Evolutionary conservation across 2,329 filamentous ascomycete genomes (phyloP), one percentile per base, ranked within the genome.

Genomic region (Ophiosphaerella korrae): DNA sequence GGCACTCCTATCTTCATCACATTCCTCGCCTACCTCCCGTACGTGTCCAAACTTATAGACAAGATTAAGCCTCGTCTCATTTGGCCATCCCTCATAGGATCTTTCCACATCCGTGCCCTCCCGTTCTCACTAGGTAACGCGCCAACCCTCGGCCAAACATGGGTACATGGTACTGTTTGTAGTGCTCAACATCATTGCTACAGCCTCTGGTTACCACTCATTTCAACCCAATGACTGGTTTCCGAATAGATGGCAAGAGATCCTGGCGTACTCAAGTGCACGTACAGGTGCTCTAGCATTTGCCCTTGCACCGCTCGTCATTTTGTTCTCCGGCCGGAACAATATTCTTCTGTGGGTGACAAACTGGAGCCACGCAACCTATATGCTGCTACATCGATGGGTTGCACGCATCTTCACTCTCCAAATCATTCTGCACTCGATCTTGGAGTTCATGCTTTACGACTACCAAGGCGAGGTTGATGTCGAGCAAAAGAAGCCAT

Each of bases 61-160:
- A 58, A 29, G 24, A 9, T 62, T 29, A 60, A 52, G 9, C 52
- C 61, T n/a, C 48, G 50, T 14, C 32, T 62, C 8, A 43, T 58
- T 13, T 64, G 53, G 41, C 61, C 61, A 3, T 55, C 54, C 9
- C 18, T 58, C 9, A 36, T 62, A 21, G 52, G 57, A 3, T 52
- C 43, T 3, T 58, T 58, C 48, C 61, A 64, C 24, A 43, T 54
- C 5, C 57, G 47, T 9, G 23, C 55, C 5, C 57, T 64, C 2
- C 61, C 55, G 7, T 60, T 42, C 7, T 49, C 45, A 1, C 40
- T 58, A 9, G 57, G 59, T 2, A 75, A 77, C 46, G 67, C 67
- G 2, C 79, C 78, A 0, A 80, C 76, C 0, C 48, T 73, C 1
- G 78, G 78, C 1, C 79, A 81, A 37, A 60, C 66, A 48, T 71